These are phyloP conservation scores for Fusarium redolens DNA, from an alignment of 2,329 filamentous ascomycete species.

Conservation along the genomic window DNA sequence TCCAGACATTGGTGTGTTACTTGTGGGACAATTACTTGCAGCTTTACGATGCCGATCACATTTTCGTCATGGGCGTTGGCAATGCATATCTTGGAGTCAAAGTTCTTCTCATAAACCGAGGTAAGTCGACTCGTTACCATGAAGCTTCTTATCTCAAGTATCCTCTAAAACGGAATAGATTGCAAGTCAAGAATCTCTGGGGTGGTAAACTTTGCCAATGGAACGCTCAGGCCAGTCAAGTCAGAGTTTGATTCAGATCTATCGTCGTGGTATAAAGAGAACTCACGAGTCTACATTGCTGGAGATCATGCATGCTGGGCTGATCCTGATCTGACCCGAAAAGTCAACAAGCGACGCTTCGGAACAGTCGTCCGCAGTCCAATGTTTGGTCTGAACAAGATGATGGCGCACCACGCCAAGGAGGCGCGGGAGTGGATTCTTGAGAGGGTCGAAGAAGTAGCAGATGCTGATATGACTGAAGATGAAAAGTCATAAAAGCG, in stretches of 20 bases:
- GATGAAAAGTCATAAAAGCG: slow-evolving; percentile 55
- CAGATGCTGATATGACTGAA: slow-evolving; percentile 60
- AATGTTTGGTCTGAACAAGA: slow-evolving; percentile 61
- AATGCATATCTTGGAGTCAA: slow-evolving; percentile 87
- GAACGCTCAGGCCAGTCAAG: slow-evolving; percentile 80
- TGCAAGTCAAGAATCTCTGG: slow-evolving; percentile 76
- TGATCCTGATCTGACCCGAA: slow-evolving; percentile 68
- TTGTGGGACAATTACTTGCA: slow-evolving; percentile 98
- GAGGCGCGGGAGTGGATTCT: slow-evolving; percentile 66
- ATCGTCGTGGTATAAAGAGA: slow-evolving; percentile 84
- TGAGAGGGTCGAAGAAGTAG: slow-evolving; percentile 50
- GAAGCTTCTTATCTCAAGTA: neutral
- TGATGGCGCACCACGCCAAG: slow-evolving; percentile 66
- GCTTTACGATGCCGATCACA: slow-evolving; percentile 74
- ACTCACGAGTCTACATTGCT: slow-evolving; percentile 83
- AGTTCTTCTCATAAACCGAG: slow-evolving; percentile 80
- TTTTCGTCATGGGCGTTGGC: slow-evolving; percentile 91
- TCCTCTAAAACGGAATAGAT: slow-evolving; percentile 52
- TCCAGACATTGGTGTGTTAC: slow-evolving; percentile 82
- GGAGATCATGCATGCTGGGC: slow-evolving; percentile 80
- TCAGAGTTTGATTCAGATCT: slow-evolving; percentile 80
- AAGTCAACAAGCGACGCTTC: slow-evolving; percentile 70
- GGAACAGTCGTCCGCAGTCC: slow-evolving; percentile 67
- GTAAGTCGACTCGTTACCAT: slow-evolving; percentile 55
- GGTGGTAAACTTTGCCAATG: slow-evolving; percentile 84